Evolutionary conservation across 2,329 filamentous ascomycete genomes (phyloP).

Genomic region (Diaporthe sp.): DNA sequence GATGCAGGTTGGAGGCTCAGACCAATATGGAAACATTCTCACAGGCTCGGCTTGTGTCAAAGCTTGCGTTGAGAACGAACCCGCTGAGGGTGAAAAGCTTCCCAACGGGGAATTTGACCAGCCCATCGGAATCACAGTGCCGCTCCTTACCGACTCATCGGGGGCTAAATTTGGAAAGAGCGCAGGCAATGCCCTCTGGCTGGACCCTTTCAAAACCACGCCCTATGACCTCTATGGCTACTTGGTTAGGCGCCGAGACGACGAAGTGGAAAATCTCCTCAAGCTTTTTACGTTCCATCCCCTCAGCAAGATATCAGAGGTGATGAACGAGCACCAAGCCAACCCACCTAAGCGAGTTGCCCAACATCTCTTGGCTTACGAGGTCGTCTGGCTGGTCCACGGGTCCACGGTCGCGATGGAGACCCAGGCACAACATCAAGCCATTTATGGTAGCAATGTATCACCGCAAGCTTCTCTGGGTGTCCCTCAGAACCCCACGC

Average conservation of each 20-base stretch:
- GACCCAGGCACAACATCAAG: constrained; percentile 66
- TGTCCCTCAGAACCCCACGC: constrained; percentile 28
- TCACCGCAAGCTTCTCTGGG: background rate
- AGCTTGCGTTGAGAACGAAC: constrained; percentile 70
- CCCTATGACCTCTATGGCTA: constrained; percentile 91
- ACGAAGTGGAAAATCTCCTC: constrained; percentile 82
- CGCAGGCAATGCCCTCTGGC: constrained; percentile 93
- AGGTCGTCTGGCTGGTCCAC: constrained; percentile 85
- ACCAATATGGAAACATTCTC: constrained; percentile 97
- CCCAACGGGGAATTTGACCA: constrained; percentile 57
- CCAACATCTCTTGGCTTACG: constrained; percentile 84
- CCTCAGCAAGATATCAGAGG: constrained; percentile 69
- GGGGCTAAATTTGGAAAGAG: constrained; percentile 96
- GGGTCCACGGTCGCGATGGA: constrained; percentile 71
- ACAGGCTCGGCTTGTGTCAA: constrained; percentile 89
- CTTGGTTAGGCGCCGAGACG: constrained; percentile 85
- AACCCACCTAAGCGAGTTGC: constrained; percentile 80
- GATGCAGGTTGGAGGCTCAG: constrained; percentile 92
- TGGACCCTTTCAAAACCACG: constrained; percentile 83
- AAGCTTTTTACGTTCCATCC: constrained; percentile 93
- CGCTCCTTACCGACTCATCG: constrained; percentile 84
- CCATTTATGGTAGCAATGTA: constrained; percentile 55
- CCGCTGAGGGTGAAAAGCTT: constrained; percentile 53
- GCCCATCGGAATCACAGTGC: constrained; percentile 90
- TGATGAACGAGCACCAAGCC: constrained; percentile 75